phyloP scores from a whole-genome alignment of 768 basidiomycete species.

The Podaxis carcinomalis region DNA sequence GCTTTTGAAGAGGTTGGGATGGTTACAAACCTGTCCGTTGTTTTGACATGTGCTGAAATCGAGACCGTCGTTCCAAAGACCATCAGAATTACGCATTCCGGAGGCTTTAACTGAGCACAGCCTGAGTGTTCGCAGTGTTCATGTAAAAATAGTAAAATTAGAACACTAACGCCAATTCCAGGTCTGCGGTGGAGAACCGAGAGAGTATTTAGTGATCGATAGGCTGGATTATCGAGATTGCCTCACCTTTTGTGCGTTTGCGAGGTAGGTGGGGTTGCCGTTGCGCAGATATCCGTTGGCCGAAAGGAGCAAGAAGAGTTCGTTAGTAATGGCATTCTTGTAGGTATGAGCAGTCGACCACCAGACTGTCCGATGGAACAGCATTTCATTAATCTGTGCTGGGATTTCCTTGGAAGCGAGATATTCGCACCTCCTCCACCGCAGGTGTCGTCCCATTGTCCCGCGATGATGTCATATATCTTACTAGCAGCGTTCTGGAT shows the following conservation, averaged over 20 bases:
- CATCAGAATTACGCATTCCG: slow-evolving; percentile 42
- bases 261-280: slow-evolving; percentile 34
- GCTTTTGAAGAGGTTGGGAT: background rate
- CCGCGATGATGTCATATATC: slow-evolving; percentile 49
- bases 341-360: slow-evolving; percentile 52
- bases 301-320: slow-evolving; percentile 49
- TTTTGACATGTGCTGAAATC: slow-evolving; percentile 32
- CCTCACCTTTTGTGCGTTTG: slow-evolving; percentile 43
- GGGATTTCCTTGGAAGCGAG: background rate
- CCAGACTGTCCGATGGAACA: slow-evolving; percentile 36
- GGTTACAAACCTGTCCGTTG: slow-evolving; percentile 35
- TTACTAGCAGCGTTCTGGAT: slow-evolving; percentile 39
- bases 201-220: background rate
- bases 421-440: slow-evolving; percentile 42
- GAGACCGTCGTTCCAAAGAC: slow-evolving; percentile 44
- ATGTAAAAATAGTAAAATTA: background rate
- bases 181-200: slow-evolving; percentile 15
- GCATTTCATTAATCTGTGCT: background rate
- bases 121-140: background rate
- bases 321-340: slow-evolving; percentile 61
- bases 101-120: slow-evolving; percentile 30
- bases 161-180: slow-evolving; percentile 33
- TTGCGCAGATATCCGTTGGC: slow-evolving; percentile 42
- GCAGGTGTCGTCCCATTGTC: slow-evolving; percentile 46
- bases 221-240: background rate